Conservation (phyloP, 1,284 basidiomycete genomes). For the Irpex sp. region DNA sequence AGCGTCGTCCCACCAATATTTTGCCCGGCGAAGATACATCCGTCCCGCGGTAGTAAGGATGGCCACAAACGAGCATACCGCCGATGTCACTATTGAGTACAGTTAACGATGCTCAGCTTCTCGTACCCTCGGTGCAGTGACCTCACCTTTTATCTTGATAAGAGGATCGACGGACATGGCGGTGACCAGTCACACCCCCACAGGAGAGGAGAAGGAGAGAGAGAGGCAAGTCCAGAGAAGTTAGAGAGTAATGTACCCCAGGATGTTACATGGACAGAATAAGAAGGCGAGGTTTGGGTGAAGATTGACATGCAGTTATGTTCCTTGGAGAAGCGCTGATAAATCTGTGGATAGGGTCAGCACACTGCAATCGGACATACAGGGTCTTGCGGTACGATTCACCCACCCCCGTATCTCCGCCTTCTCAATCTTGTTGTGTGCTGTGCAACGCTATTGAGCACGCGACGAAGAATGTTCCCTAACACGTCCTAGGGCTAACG, state of each 20-base stretch:
- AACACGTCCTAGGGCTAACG: too few relatives aligned
- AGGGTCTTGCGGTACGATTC: not conserved
- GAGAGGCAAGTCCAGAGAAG: not conserved
- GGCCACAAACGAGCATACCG: slow-evolving; percentile 30
- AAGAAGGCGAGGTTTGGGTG: not conserved
- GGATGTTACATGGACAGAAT: not conserved
- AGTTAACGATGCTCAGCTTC: not conserved
- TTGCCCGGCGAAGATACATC: slow-evolving; percentile 29
- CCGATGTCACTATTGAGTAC: slow-evolving; percentile 29
- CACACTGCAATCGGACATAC: not conserved
- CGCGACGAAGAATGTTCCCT: too few relatives aligned
- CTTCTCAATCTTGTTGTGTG: not conserved
- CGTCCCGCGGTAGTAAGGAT: slow-evolving; percentile 32
- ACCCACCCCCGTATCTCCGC: not conserved
- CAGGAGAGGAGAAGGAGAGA: not conserved
- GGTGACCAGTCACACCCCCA: not conserved
- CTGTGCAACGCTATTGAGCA: too few relatives aligned
- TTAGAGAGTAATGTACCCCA: not conserved
- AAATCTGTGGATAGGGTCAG: not conserved
- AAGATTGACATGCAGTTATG: not conserved
- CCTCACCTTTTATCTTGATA: slow-evolving; percentile 29
- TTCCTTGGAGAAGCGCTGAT: not conserved
- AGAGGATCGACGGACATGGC: slow-evolving; percentile 13
- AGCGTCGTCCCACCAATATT: slow-evolving; percentile 38
- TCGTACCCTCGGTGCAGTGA: not conserved